Evolutionary conservation across 345 rosid species (phyloP), one percentile per base, ranked within the genome.

Genomic region (Gynandropsis gynandra): DNA sequence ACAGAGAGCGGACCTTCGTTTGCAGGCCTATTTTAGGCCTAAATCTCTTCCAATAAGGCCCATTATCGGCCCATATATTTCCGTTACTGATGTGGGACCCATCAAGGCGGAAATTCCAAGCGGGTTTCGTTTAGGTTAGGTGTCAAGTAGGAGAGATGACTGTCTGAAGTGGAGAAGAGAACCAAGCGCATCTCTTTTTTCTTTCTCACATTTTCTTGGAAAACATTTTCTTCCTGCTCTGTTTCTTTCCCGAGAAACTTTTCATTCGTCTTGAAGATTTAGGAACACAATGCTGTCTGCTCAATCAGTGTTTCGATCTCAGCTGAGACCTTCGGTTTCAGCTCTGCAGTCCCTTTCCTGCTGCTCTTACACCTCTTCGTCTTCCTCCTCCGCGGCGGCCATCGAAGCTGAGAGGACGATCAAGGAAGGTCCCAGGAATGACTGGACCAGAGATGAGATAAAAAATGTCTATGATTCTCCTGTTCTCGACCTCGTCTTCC

Each of bases 401-500:
- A 18, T 65, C 43, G 80, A 80, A 65, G 81, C 89, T 31, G 85
- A 85, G 44, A 77, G 73, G 50, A 71, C 77, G 7, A 74, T 82
- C 39, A 50, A 59, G 27, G 70, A 80, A 66, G 95, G 89, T 35
- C 78, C 81, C 0, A 68, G 95, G 57, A 62, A 76, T 42, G 72
- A 80, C 42, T 85, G 87, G 95, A 69, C 56, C 10, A 75, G 50
- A 56, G 68, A 65, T 37, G 77, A 78, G 62, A 80, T 85, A 66
- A 80, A 74, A 27, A 76, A 82, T 19, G 69, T 85, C 9, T 78
- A 85, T 63, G 81, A 76, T 34, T 82, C 89, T 40, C 95, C 90
- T 41, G 62, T 82, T 59, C 89, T 82, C 32, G 89, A 82, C 63
- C 85, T 85, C 56, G 85, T 85, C 58, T 85, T 76, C 71, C 81